Conservation (phyloP, 495 filamentous ascomycete species). For the Trichoderma asperelloides region DNA sequence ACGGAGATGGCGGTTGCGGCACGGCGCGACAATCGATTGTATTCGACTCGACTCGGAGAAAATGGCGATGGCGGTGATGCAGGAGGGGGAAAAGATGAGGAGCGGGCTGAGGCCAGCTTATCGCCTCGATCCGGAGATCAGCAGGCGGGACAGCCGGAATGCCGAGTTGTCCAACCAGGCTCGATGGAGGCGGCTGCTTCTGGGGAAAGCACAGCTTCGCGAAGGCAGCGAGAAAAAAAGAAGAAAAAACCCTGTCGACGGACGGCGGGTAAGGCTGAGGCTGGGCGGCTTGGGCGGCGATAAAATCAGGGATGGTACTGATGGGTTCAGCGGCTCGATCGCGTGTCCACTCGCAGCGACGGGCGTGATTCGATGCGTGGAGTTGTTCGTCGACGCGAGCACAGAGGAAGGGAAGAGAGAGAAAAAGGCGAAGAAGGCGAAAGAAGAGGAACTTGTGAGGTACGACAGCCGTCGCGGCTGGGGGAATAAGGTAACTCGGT, state of each 20-base stretch:
- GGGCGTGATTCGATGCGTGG: slow-evolving; percentile 1
- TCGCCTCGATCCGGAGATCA: slow-evolving; percentile 6
- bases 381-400: neutral
- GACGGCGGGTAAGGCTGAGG: neutral
- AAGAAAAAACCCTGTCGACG: neutral
- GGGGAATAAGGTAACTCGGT: slow-evolving; percentile 8
- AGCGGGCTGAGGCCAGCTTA: neutral
- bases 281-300: neutral
- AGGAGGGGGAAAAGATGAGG: neutral
- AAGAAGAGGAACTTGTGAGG: slow-evolving; percentile 8
- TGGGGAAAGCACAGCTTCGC: neutral
- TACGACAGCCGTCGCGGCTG: slow-evolving; percentile 4
- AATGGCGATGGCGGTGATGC: neutral
- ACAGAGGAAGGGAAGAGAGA: neutral
- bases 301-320: neutral
- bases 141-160: neutral
- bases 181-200: neutral
- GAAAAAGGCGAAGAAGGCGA: neutral
- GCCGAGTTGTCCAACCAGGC: neutral
- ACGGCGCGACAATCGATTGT: slow-evolving; percentile 9
- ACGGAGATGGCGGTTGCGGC: neutral
- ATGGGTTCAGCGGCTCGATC: neutral
- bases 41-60: neutral
- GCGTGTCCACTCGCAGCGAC: neutral
- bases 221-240: neutral